A percentile compares a stretch with the other conserved stretches of the same genome.
Evolutionary conservation across 768 basidiomycete species (phyloP).

Genomic region (Boletus sp.): DNA sequence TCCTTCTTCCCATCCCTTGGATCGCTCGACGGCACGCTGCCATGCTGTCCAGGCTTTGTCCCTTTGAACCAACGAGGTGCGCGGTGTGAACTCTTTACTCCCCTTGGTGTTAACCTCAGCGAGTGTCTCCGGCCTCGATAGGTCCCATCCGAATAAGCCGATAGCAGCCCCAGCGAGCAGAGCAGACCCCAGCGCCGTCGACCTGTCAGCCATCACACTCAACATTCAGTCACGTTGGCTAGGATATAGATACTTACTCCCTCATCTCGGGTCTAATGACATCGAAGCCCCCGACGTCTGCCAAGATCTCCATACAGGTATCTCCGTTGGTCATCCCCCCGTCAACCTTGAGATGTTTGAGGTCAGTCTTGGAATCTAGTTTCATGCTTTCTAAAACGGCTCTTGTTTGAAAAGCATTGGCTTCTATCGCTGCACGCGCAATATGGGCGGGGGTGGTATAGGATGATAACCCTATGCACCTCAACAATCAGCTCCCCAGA

Average conservation of each 20-base stretch:
- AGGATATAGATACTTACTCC: conserved; percentile 57
- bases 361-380: conserved; percentile 75
- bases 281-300: conserved; percentile 88
- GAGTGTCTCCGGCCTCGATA: conserved; percentile 79
- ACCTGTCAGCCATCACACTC: conserved; percentile 44
- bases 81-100: conserved; percentile 65
- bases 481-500: neutral
- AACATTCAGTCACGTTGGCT: neutral
- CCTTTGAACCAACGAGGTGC: conserved; percentile 50
- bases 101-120: conserved; percentile 85
- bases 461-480: conserved; percentile 61
- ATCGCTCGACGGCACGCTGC: conserved; percentile 86
- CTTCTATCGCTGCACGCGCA: conserved; percentile 92
- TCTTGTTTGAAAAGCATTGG: conserved; percentile 93
- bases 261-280: conserved; percentile 95
- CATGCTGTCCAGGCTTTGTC: conserved; percentile 73
- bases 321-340: conserved; percentile 99
- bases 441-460: conserved; percentile 93
- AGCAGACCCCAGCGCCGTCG: conserved; percentile 94
- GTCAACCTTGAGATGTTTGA: conserved; percentile 90
- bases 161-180: conserved; percentile 90
- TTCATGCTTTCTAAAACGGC: conserved; percentile 96
- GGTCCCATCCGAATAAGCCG: conserved; percentile 88
- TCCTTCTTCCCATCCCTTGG: conserved; percentile 77
- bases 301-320: conserved; percentile 80